These are phyloP conservation scores for Flaveria sonorensis DNA, from an alignment of 129 eudicot genomes.

Conservation along the genomic window DNA sequence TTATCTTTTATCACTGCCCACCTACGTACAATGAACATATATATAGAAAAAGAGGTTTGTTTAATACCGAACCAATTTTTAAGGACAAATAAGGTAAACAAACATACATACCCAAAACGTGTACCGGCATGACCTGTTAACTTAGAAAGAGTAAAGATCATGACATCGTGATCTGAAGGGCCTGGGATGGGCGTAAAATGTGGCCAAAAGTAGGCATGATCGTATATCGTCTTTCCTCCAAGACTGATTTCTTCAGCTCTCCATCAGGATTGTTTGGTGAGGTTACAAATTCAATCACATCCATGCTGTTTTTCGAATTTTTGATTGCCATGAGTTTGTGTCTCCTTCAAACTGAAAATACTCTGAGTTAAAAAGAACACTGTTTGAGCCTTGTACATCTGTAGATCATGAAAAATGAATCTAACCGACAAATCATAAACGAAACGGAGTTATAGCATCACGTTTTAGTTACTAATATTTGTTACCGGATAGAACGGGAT, in stretches of 20 bases:
- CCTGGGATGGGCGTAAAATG: no score
- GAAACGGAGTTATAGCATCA: no score
- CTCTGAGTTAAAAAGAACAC: constrained; percentile 34
- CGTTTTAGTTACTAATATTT: neutral
- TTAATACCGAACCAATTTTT: neutral
- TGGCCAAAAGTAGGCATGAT: no score
- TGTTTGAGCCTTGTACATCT: constrained; percentile 45
- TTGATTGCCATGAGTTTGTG: no score
- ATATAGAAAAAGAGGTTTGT: neutral
- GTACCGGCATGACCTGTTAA: no score
- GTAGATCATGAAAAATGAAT: neutral
- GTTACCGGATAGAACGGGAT: constrained; percentile 52
- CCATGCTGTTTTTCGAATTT: constrained; percentile 29
- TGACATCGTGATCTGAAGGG: no score
- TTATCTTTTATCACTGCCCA: constrained; percentile 84
- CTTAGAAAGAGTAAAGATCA: no score
- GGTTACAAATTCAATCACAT: no score
- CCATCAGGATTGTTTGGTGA: constrained; percentile 76
- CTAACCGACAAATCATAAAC: neutral
- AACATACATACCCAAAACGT: no score
- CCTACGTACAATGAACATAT: constrained; percentile 34
- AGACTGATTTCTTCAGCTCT: constrained; percentile 37
- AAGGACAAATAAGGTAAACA: no score
- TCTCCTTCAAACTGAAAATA: constrained; percentile 44
- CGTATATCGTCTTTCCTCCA: no score